Percentiles rank a stretch among this genome's conserved stretches.
These are phyloP conservation scores for Diplodia mutila DNA, from an alignment of 2,329 filamentous ascomycete species.

Conservation along the genomic window DNA sequence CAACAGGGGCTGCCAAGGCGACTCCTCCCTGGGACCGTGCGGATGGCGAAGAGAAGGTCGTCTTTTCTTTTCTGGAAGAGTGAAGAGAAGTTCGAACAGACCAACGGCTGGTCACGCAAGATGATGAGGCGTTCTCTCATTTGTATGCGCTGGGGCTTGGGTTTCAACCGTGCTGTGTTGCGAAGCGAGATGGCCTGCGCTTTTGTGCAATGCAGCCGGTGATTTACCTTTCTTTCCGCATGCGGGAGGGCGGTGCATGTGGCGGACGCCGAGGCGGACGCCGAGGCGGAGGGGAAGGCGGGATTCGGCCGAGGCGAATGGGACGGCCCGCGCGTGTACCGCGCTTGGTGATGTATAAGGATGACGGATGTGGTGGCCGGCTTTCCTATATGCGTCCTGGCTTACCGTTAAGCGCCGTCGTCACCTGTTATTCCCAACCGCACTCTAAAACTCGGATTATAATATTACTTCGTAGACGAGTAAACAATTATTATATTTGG, in stretches of 20 bases:
- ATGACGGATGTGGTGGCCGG: neutral
- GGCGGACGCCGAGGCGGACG: too few species aligned
- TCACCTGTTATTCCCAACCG: too few species aligned
- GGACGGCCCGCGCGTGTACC: conserved; percentile 16
- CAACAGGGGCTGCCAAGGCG: neutral
- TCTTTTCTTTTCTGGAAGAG: neutral
- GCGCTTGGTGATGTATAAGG: neutral
- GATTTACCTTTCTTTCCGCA: neutral
- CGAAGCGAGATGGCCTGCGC: conserved; percentile 6
- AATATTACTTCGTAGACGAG: too few species aligned
- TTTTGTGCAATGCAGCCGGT: neutral
- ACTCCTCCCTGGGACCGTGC: neutral
- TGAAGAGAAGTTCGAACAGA: neutral
- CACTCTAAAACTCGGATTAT: too few species aligned
- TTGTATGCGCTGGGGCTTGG: neutral
- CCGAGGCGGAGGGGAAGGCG: neutral
- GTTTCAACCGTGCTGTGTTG: neutral
- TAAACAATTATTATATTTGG: too few species aligned
- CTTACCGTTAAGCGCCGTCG: neutral
- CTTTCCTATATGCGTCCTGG: neutral
- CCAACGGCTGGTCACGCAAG: neutral
- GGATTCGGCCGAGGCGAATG: neutral
- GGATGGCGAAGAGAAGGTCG: neutral
- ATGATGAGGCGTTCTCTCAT: neutral
- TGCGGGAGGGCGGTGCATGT: neutral